phyloP scores from a whole-genome alignment of 768 basidiomycete genomes.

The Chlorophyllum brunneum region DNA sequence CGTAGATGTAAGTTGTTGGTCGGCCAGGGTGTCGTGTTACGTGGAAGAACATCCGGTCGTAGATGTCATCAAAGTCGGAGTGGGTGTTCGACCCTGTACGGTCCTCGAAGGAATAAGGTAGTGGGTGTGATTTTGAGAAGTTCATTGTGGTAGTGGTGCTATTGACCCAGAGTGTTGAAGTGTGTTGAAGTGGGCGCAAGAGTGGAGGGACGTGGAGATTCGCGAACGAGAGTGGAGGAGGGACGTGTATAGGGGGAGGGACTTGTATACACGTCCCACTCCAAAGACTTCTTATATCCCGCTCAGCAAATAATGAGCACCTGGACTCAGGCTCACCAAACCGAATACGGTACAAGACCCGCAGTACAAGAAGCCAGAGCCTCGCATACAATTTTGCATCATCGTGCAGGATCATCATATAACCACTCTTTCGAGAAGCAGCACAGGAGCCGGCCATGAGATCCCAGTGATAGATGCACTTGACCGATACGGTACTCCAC shows the following conservation, averaged over 20 bases:
- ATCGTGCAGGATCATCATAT: neutral
- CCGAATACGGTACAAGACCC: conserved; percentile 3
- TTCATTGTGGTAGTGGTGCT: neutral
- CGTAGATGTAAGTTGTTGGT: conserved; percentile 52
- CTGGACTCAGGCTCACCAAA: conserved; percentile 5
- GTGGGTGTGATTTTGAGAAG: neutral
- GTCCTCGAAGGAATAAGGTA: conserved; percentile 41
- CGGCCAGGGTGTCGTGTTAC: conserved; percentile 46
- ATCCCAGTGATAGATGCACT: neutral
- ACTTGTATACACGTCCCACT: neutral
- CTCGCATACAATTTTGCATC: neutral
- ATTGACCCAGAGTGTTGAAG: neutral
- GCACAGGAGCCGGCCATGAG: neutral
- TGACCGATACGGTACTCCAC: neutral
- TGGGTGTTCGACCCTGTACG: conserved; percentile 50
- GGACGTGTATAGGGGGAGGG: neutral
- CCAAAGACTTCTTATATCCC: conserved; percentile 3
- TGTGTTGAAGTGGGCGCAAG: neutral
- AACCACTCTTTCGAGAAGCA: neutral
- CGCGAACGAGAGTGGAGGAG: neutral
- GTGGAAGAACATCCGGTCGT: conserved; percentile 71
- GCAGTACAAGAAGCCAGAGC: conserved; percentile 4
- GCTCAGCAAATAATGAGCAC: neutral
- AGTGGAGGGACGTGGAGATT: too few relatives aligned
- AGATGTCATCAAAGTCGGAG: conserved; percentile 75